These are phyloP conservation scores for Schizosaccharomyces octosporus DNA, from an alignment of 805 yeast species.

Conservation along the genomic window DNA sequence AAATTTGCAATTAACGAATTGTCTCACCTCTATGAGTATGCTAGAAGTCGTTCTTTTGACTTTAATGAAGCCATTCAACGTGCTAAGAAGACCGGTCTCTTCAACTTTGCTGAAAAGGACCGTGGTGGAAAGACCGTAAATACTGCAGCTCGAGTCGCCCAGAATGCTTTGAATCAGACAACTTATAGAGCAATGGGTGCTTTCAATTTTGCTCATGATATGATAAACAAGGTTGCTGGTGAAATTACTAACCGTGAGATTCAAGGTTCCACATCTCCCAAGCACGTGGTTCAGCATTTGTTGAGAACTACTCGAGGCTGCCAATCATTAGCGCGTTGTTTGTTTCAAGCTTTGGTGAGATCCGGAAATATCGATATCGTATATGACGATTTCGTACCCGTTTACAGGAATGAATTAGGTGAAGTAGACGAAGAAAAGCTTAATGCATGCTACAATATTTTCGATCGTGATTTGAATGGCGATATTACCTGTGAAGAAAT, in stretches of 20 bases:
- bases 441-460: slow-evolving; percentile 1
- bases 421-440: background rate
- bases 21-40: slow-evolving; percentile 9
- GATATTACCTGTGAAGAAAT: slow-evolving; percentile 17
- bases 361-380: slow-evolving; percentile 12
- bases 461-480: slow-evolving; percentile 14
- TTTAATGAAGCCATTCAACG: background rate
- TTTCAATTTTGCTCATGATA: slow-evolving; percentile 4
- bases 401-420: slow-evolving; percentile 15
- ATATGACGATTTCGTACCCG: slow-evolving; percentile 15
- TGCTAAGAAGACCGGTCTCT: slow-evolving; percentile 7
- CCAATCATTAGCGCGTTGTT: slow-evolving; percentile 1
- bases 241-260: slow-evolving; percentile 2
- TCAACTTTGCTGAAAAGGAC: slow-evolving; percentile 18
- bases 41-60: background rate
- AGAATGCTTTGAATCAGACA: slow-evolving; percentile 2
- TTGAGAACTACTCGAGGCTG: background rate
- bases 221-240: slow-evolving; percentile 5
- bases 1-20: slow-evolving; percentile 14
- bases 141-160: slow-evolving; percentile 5
- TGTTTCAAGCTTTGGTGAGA: slow-evolving; percentile 9
- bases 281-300: slow-evolving; percentile 1
- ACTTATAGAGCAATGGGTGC: slow-evolving; percentile 4
- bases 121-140: slow-evolving; percentile 10
- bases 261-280: background rate